phyloP scores from a whole-genome alignment of 441 rosid genomes.

The Erodium chrysanthum region DNA sequence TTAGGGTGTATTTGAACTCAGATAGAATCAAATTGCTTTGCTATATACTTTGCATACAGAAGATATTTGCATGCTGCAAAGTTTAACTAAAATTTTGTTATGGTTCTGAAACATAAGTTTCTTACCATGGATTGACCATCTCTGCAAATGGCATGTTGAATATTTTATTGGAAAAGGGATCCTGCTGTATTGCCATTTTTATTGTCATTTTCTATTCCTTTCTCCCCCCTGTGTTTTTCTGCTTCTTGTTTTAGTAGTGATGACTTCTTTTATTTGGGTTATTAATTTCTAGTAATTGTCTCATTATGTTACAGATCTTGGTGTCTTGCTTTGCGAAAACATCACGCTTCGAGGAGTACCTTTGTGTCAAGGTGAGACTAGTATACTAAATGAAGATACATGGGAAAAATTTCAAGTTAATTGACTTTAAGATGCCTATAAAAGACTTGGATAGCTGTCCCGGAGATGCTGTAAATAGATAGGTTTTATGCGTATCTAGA shows the following conservation, averaged over 20 bases:
- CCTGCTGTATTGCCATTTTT: too few species aligned
- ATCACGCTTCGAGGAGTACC: slow-evolving; percentile 60
- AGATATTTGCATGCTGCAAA: not conserved
- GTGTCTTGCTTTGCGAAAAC: slow-evolving; percentile 64
- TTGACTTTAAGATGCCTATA: not conserved
- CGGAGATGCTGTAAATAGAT: not conserved
- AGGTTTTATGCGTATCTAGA: not conserved
- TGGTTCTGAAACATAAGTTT: not conserved
- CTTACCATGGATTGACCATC: not conserved
- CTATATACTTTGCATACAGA: not conserved
- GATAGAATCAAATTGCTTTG: not conserved
- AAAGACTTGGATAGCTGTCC: not conserved
- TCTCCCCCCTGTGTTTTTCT: too few species aligned
- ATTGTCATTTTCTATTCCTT: too few species aligned
- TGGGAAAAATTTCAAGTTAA: not conserved
- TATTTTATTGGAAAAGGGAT: not conserved
- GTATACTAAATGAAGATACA: not conserved
- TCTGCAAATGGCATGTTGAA: not conserved
- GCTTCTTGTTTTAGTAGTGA: not conserved
- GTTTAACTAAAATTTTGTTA: too few species aligned
- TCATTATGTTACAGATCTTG: slow-evolving; percentile 42
- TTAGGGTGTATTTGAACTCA: not conserved
- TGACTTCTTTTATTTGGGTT: slow-evolving; percentile 9
- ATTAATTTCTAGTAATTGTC: slow-evolving; percentile 13
- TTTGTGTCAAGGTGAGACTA: slow-evolving; percentile 52